Evolutionary conservation across 495 filamentous ascomycete species (phyloP), one percentile per base, ranked within the genome.

Genomic region (Cercophora newfieldiana): DNA sequence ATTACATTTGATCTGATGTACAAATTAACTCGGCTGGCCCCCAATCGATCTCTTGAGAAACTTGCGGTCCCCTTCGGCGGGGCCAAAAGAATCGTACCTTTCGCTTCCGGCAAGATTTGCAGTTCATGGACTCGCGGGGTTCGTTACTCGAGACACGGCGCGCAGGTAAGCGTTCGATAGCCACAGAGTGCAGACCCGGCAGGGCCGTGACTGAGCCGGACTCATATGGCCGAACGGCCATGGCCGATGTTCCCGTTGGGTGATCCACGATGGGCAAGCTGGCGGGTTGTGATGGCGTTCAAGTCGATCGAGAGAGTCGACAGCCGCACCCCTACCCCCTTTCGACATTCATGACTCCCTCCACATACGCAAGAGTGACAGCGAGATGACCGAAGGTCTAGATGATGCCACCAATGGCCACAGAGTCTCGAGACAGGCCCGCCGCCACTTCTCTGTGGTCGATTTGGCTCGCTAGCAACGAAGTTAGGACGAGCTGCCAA

Each of bases 1-100:
- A 78, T 93, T 94, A 78, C 92, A 96, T 78, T 96, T 96, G 81
- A 94, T 94, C 91, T 92, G 68, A n/a, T n/a, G n/a, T n/a, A n/a
- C n/a, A n/a, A n/a, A n/a, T n/a, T 26, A 10, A 22, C 24, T 12
- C 10, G 33, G 16, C 14, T 47, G 33, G 24, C 24, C 21, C 26
- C 22, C 25, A 2, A 33, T 28, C 18, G 7, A 33, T 24, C 16
- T 6, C 3, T 53, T 7, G 7, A 19, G 7, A 10, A 50, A 16
- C 48, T 22, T 7, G 28, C 22, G 12, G 4, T 10, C 21, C 12
- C 25, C 53, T 44, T 8, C 24, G 12, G 16, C 1, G 14, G 22
- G 37, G 18, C 37, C n/a, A n/a, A 44, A 44, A 16, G 37, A 8
- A 44, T 4, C 58, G 61, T 74, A 92, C 91, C 83, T 96, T 96